A percentile compares a stretch with the other conserved stretches of the same genome.
phyloP scores from a whole-genome alignment of 2,329 filamentous ascomycete genomes.

The Stemphylium lycopersici region DNA sequence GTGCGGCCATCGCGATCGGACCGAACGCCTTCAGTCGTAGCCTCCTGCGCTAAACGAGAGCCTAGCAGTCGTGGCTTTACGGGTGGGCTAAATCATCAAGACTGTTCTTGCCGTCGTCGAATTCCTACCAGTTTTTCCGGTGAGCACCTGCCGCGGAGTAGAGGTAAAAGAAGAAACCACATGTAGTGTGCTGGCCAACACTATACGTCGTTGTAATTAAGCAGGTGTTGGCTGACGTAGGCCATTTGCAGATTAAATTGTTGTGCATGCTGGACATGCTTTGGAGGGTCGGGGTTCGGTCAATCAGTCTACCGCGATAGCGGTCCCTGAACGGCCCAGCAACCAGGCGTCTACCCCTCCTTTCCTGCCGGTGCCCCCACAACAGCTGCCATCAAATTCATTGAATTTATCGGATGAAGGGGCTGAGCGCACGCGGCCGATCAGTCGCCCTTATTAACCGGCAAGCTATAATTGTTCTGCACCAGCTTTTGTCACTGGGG shows the following conservation, averaged over 20 bases:
- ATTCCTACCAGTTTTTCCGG: background rate
- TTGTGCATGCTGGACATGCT: constrained; percentile 13
- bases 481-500: constrained; percentile 1
- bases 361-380: background rate
- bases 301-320: no score
- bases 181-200: background rate
- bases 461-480: background rate
- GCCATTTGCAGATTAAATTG: constrained; percentile 8
- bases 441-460: constrained; percentile 3
- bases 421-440: background rate
- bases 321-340: constrained; percentile 16
- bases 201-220: background rate
- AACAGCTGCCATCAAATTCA: background rate
- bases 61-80: constrained; percentile 8
- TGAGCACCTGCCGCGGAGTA: background rate
- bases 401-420: background rate
- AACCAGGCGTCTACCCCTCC: constrained; percentile 12
- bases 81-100: background rate
- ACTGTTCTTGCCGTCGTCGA: constrained; percentile 9
- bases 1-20: background rate
- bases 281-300: background rate
- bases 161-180: no score
- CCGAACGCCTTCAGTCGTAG: background rate
- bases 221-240: background rate
- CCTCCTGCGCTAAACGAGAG: background rate